phyloP scores from a whole-genome alignment of 2,329 filamentous ascomycete species.

The Cercospora beticola region DNA sequence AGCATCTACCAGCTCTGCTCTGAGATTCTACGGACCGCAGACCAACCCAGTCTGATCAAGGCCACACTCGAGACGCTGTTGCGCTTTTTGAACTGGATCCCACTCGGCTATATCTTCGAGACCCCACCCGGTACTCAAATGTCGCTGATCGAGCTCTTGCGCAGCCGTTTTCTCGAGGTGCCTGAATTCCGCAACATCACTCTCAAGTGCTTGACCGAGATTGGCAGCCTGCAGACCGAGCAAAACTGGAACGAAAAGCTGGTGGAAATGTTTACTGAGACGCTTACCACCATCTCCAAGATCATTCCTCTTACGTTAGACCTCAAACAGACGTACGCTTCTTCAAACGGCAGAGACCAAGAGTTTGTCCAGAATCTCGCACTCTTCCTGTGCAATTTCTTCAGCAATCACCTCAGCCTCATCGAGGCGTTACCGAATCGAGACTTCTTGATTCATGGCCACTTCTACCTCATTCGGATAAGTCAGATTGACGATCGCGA shows the following conservation, averaged over 20 bases:
- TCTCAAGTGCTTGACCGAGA: slow-evolving; percentile 94
- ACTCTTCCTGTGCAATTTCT: slow-evolving; percentile 95
- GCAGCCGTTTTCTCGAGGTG: slow-evolving; percentile 86
- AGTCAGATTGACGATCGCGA: slow-evolving; percentile 98
- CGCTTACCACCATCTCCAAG: slow-evolving; percentile 84
- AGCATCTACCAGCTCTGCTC: slow-evolving; percentile 97
- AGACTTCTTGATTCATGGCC: slow-evolving; percentile 91
- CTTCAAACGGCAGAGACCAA: slow-evolving; percentile 89
- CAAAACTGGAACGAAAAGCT: slow-evolving; percentile 90
- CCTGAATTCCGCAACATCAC: slow-evolving; percentile 97
- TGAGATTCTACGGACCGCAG: slow-evolving; percentile 87
- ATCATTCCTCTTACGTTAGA: slow-evolving; percentile 91
- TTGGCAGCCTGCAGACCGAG: slow-evolving; percentile 88
- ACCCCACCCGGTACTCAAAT: slow-evolving; percentile 60
- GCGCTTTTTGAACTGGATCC: slow-evolving; percentile 98
- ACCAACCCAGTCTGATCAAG: slow-evolving; percentile 84
- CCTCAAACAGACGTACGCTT: slow-evolving; percentile 84
- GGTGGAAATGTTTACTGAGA: slow-evolving; percentile 97
- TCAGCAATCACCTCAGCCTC: slow-evolving; percentile 86
- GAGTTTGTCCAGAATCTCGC: slow-evolving; percentile 97
- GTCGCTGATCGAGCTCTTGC: slow-evolving; percentile 84
- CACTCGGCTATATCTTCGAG: slow-evolving; percentile 97
- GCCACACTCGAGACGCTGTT: slow-evolving; percentile 95
- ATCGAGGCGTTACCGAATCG: slow-evolving; percentile 94
- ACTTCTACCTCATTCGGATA: slow-evolving; percentile 97